phyloP scores from a whole-genome alignment of 2,329 filamentous ascomycete genomes.

The Arthroderma uncinatum region DNA sequence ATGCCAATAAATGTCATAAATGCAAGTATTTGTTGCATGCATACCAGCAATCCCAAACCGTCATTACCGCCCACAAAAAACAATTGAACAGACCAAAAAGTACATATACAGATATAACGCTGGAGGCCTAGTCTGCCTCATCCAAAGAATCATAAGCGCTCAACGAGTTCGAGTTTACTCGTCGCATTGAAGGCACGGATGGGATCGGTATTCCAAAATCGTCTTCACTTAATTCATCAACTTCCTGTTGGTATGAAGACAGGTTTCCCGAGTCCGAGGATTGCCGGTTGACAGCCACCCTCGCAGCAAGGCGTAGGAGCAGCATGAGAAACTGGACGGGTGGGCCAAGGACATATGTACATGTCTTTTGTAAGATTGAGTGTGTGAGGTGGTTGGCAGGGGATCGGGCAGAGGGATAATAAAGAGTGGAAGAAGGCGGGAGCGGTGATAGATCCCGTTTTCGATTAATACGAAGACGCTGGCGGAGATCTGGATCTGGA shows the following conservation, averaged over 20 bases:
- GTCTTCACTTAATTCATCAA: constrained; percentile 42
- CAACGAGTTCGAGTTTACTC: constrained; percentile 1
- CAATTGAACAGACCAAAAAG: neutral
- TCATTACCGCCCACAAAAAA: neutral
- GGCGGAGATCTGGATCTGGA: constrained; percentile 33
- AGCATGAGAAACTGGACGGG: constrained; percentile 65
- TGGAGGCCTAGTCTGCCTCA: neutral
- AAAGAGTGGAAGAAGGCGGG: constrained; percentile 55
- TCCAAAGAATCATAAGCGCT: neutral
- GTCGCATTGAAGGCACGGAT: constrained; percentile 2
- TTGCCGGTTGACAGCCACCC: constrained; percentile 45
- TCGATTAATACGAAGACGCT: constrained; percentile 46
- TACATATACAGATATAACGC: neutral
- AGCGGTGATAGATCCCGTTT: constrained; percentile 55
- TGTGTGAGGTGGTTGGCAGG: constrained; percentile 45
- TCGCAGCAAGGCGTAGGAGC: constrained; percentile 70
- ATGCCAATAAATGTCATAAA: neutral
- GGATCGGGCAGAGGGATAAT: constrained; percentile 36
- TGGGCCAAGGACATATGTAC: constrained; percentile 65
- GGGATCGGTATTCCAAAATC: constrained; percentile 44
- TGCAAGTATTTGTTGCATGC: neutral
- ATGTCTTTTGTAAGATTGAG: constrained; percentile 64
- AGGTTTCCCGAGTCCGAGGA: constrained; percentile 22
- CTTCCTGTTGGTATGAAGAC: constrained; percentile 14
- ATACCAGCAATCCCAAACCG: neutral